Evolutionary conservation across 805 yeast species (phyloP).

Genomic region (Scheffersomyces amazonensis): DNA sequence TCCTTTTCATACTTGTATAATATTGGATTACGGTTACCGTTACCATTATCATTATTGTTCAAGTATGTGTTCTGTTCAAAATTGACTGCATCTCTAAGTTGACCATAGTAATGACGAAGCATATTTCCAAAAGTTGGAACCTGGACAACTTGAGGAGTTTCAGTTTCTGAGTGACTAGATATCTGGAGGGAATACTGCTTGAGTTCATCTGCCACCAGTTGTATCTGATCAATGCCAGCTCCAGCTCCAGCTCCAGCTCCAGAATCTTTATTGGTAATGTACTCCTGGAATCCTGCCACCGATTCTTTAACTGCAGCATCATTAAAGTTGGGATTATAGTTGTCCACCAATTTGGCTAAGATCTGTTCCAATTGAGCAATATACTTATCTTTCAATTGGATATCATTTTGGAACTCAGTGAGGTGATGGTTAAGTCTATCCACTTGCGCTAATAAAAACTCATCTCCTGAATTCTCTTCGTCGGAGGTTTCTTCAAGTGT

Average conservation of each 20-base stretch:
- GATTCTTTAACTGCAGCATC: conserved; percentile 83
- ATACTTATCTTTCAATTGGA: conserved; percentile 11
- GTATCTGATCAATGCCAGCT: conserved; percentile 13
- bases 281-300: conserved; percentile 52
- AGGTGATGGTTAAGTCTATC: too few species aligned
- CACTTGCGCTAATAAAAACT: conserved; percentile 6
- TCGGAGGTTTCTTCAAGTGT: conserved; percentile 2
- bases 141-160: too few species aligned
- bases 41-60: neutral
- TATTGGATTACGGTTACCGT: neutral
- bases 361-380: conserved; percentile 42
- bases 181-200: conserved; percentile 3
- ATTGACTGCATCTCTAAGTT: neutral
- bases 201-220: conserved; percentile 17
- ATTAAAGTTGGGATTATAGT: conserved; percentile 81
- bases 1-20: conserved; percentile 10
- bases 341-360: conserved; percentile 45
- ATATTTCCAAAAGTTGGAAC: conserved; percentile 20
- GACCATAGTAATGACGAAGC: conserved; percentile 21
- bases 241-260: conserved; percentile 1
- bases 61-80: neutral
- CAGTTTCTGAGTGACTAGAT: conserved; percentile 1
- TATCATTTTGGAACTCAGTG: too few species aligned
- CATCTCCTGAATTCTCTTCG: neutral
- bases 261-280: conserved; percentile 37